Conservation (phyloP, 257 asterid genomes). For the Solanum piurae region DNA sequence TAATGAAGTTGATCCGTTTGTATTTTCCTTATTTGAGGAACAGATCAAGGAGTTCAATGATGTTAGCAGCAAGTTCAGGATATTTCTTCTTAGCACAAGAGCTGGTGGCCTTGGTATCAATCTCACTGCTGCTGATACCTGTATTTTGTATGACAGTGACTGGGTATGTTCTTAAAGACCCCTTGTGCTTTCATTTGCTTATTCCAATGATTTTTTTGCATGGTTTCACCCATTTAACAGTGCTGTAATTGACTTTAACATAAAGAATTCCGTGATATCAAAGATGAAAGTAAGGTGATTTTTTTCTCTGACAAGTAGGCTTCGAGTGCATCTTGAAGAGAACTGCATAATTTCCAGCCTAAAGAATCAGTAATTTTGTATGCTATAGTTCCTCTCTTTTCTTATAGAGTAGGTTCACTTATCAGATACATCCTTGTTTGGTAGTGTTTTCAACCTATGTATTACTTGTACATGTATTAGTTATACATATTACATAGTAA, state of each 20-base stretch:
- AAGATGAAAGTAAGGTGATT: neutral
- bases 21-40: conserved; percentile 2
- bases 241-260: neutral
- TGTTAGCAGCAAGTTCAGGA: conserved; percentile 39
- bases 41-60: conserved; percentile 92
- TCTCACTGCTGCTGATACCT: conserved; percentile 97
- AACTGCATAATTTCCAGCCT: neutral
- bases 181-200: neutral
- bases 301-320: neutral
- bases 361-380: neutral
- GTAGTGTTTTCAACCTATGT: neutral
- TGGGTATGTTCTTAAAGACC: conserved; percentile 52
- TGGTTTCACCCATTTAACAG: neutral
- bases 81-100: conserved; percentile 93
- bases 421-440: neutral
- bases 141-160: conserved; percentile 95
- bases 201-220: neutral
- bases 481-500: neutral
- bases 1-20: neutral
- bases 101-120: conserved; percentile 99
- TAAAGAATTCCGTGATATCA: neutral
- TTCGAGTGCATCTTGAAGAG: neutral
- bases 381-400: neutral
- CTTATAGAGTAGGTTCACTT: neutral
- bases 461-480: neutral